These are phyloP conservation scores for Phyllosticta citrichinensis DNA, from an alignment of 2,329 filamentous ascomycete species.

Conservation along the genomic window DNA sequence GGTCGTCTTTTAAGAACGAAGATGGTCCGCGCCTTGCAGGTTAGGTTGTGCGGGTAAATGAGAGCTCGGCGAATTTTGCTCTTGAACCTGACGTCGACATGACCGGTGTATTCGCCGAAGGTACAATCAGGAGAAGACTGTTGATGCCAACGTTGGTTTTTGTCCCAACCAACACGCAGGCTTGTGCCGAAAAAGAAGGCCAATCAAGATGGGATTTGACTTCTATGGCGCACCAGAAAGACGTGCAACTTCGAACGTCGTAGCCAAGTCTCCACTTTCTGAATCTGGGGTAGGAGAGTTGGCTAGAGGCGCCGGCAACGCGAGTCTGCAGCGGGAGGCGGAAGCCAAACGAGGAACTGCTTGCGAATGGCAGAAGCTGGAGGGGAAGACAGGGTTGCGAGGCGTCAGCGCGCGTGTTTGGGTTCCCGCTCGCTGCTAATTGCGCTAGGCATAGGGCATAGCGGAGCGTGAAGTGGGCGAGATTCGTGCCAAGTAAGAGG, in stretches of 20 bases:
- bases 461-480: not conserved
- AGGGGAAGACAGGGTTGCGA: not conserved
- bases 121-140: not conserved
- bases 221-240: constrained; percentile 2
- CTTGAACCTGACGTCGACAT: not conserved
- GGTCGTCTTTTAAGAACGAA: not conserved
- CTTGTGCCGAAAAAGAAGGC: not conserved
- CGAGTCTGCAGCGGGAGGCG: not conserved
- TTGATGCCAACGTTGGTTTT: not conserved
- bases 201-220: not conserved
- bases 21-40: not conserved
- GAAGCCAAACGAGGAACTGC: not conserved
- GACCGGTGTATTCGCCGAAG: not conserved
- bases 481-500: not conserved
- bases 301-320: not conserved
- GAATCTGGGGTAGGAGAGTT: constrained; percentile 5
- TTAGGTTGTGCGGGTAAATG: not conserved
- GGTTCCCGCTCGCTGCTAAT: not conserved
- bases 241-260: constrained; percentile 9
- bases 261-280: constrained; percentile 7
- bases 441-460: not conserved
- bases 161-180: not conserved
- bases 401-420: not conserved
- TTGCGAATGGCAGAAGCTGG: not conserved
- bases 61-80: not conserved